These are phyloP conservation scores for Nothomitra cinnamomea DNA, from an alignment of 2,329 filamentous ascomycete genomes.

Conservation along the genomic window DNA sequence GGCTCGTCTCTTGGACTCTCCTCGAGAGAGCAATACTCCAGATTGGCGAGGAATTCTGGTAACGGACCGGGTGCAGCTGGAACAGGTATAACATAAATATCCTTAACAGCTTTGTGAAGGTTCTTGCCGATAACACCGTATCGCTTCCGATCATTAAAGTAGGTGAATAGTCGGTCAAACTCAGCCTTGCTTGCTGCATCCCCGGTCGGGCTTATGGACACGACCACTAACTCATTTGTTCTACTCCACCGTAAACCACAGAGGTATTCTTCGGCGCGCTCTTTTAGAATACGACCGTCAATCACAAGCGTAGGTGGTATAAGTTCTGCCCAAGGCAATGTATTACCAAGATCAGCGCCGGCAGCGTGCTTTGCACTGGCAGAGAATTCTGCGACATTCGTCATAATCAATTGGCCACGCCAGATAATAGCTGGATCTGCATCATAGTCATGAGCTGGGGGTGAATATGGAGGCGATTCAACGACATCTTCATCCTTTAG, in stretches of 20 bases:
- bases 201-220: constrained; percentile 49
- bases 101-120: constrained; percentile 56
- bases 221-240: constrained; percentile 69
- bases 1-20: constrained; percentile 48
- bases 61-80: constrained; percentile 49
- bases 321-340: constrained; percentile 56
- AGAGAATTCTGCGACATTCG: constrained; percentile 54
- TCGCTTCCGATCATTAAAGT: constrained; percentile 65
- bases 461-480: constrained; percentile 69
- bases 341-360: constrained; percentile 57
- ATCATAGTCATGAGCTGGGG: constrained; percentile 55
- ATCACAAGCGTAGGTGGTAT: constrained; percentile 55
- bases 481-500: constrained; percentile 60
- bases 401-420: constrained; percentile 63
- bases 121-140: constrained; percentile 81
- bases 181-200: constrained; percentile 37
- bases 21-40: constrained; percentile 72
- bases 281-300: constrained; percentile 63
- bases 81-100: constrained; percentile 82
- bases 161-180: constrained; percentile 68
- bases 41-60: constrained; percentile 74
- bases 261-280: constrained; percentile 78
- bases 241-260: constrained; percentile 70
- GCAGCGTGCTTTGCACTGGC: constrained; percentile 70
- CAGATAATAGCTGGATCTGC: constrained; percentile 48